A percentile compares a stretch with the other conserved stretches of the same genome.
Conservation (phyloP, 495 filamentous ascomycete genomes). For the Hypoxylon cercidicola region DNA sequence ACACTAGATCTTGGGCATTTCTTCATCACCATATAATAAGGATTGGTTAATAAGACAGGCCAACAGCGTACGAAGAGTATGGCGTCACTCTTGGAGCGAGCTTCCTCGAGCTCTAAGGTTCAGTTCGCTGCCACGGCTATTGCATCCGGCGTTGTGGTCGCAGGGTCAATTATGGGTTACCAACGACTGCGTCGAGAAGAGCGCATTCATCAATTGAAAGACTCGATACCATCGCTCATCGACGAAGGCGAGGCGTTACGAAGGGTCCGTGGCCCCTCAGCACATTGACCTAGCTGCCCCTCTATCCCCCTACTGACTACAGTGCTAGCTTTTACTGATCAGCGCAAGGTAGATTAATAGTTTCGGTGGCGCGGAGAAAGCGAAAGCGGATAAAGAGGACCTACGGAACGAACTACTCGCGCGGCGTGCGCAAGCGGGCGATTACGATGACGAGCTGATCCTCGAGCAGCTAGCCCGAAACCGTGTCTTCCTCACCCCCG, state of each 20-base stretch:
- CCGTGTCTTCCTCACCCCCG: conserved; percentile 86
- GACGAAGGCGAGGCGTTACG: conserved; percentile 44
- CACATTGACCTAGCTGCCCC: not conserved
- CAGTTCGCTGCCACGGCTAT: conserved; percentile 83
- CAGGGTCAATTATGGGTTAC: conserved; percentile 74
- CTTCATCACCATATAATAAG: not conserved
- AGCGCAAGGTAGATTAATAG: conserved; percentile 74
- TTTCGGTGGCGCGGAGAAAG: conserved; percentile 75
- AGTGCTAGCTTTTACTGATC: conserved; percentile 38
- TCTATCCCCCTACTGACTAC: not conserved
- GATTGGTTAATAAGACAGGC: not conserved
- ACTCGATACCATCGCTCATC: conserved; percentile 72
- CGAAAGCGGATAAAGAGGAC: conserved; percentile 76
- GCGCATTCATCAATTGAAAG: conserved; percentile 73
- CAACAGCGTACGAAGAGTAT: conserved; percentile 32
- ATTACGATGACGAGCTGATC: conserved; percentile 95
- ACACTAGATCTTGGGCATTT: not conserved
- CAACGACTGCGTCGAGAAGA: conserved; percentile 72
- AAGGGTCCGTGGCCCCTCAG: conserved; percentile 34
- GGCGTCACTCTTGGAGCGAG: conserved; percentile 52
- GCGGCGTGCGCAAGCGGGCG: conserved; percentile 80
- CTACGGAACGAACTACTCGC: conserved; percentile 79
- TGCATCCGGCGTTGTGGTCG: conserved; percentile 78
- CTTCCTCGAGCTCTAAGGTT: conserved; percentile 48
- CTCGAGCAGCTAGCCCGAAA: conserved; percentile 96